Evolutionary conservation across 768 basidiomycete genomes (phyloP), one percentile per base, ranked within the genome.

Genomic region (Podaxis pistillaris): DNA sequence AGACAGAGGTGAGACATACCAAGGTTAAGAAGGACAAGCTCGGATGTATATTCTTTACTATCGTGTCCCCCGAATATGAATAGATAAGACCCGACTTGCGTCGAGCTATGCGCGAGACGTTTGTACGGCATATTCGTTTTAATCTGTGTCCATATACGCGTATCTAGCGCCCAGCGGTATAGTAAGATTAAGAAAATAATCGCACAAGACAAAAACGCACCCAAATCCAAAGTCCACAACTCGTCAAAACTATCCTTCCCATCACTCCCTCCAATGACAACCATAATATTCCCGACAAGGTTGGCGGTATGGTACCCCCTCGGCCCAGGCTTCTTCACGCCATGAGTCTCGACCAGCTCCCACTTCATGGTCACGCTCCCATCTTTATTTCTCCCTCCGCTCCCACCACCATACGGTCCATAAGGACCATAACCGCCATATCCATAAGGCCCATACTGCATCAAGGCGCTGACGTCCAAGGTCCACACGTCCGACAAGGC

Each of bases 301-400:
- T 94, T 96, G 38, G 94, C 91, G 0, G 93, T 91, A 74, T 97
- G 95, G 69, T 98, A 98, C 0, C 95, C 96, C 60, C 93, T 80
- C 19, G 88, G 79, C 4, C 78, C 74, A 1, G 91, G 90, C 58
- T 79, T 80, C 19, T 79, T 76, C 5, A 50, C 19, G 0, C 88
- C 86, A 0, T 70, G 68, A 1, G 89, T 86, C 67, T 82, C 67
- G 51, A 93, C 68, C 65, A 86, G 68, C 64, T 78, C 74, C 80
- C 79, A 81, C 17, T 67, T 65, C 67, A 75, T 68, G 9, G 69
- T 69, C 17, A 65, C 69, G 13, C 62, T 66, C 1, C 65, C 55
- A 5, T 64, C 63, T 1, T 53, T 52, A 41, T n/a, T 52, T 22
- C 51, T 52, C 13, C 50, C 51, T 38, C 57, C 41, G 22, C n/a